These are phyloP conservation scores for Cladosporium sp. DNA, from an alignment of 2,329 filamentous ascomycete genomes.

Conservation along the genomic window DNA sequence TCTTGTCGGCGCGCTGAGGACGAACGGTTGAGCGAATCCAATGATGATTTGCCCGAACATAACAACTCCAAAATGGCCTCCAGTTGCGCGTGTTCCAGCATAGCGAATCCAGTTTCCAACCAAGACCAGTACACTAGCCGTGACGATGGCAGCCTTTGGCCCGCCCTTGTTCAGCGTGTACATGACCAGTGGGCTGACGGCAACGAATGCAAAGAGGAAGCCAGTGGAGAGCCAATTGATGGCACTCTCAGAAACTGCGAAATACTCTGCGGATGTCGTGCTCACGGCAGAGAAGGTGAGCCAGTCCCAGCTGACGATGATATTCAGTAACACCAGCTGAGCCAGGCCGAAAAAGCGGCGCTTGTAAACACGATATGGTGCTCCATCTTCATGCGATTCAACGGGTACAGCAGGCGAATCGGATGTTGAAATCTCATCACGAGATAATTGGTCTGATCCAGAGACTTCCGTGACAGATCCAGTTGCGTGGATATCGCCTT, in stretches of 20 bases:
- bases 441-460: not conserved
- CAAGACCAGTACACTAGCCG: conserved; percentile 67
- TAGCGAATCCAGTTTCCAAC: conserved; percentile 76
- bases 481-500: not conserved
- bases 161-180: conserved; percentile 71
- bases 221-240: conserved; percentile 92
- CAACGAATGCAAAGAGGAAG: conserved; percentile 80
- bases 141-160: conserved; percentile 71
- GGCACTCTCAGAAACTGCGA: conserved; percentile 64
- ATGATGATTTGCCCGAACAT: conserved; percentile 91
- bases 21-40: conserved; percentile 86
- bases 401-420: not conserved
- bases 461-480: not conserved
- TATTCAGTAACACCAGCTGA: conserved; percentile 81
- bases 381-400: not conserved
- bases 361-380: conserved; percentile 61
- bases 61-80: conserved; percentile 59
- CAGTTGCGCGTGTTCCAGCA: conserved; percentile 28
- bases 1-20: conserved; percentile 78
- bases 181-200: conserved; percentile 65
- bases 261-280: conserved; percentile 68
- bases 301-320: conserved; percentile 97
- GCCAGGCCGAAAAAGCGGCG: conserved; percentile 82
- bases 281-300: conserved; percentile 85
- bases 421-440: not conserved